Base-by-base conservation (phyloP, 306 rosid genomes). In the Cercis canadensis region DNA sequence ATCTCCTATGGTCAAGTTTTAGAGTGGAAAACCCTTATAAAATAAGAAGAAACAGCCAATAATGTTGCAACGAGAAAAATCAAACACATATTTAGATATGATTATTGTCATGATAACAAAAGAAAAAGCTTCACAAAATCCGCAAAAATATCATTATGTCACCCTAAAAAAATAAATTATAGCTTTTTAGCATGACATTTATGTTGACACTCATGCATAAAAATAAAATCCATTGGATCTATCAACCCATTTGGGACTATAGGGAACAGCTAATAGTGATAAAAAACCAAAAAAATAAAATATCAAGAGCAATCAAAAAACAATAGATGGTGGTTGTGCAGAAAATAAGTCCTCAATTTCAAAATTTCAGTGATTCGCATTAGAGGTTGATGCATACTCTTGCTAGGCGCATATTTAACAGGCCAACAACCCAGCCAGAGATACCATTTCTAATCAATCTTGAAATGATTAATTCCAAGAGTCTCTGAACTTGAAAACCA, bases 1-100 rank as follows among this genome's bases (percentile, higher is more conserved):
- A 18, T 71, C 68, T 62, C 61, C 67, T 55, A 39, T 60, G 29
- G 8, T 51, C 41, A 44, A 73, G 43, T 61, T 53, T 14, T 5
- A 34, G 57, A 50, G 2, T 31, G 36, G 18, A 29, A 31, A 55
- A 54, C 4, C 24, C 11, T 36, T n/a, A 44, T 10, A 4, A 46
- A 15, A 65, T 8, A 3, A 58, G 36, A 33, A 11, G 53, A 53
- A 66, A 15, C 51, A 74, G 8, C 40, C 13, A 16, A 5, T 8
- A 55, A 19, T 37, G 46, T 73, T 57, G 51, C 65, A 29, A 11
- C 16, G 17, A 44, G 40, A 5, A 67, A 59, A 73, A 43, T 43
- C 8, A 59, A 58, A 14, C 29, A 43, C 16, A 46, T 0, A 66
- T 44, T 45, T 39, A 33, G 58, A 41, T 17, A 41, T 13, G 24